phyloP scores from a whole-genome alignment of 2,329 filamentous ascomycete species.

The Exophiala oligosperma region DNA sequence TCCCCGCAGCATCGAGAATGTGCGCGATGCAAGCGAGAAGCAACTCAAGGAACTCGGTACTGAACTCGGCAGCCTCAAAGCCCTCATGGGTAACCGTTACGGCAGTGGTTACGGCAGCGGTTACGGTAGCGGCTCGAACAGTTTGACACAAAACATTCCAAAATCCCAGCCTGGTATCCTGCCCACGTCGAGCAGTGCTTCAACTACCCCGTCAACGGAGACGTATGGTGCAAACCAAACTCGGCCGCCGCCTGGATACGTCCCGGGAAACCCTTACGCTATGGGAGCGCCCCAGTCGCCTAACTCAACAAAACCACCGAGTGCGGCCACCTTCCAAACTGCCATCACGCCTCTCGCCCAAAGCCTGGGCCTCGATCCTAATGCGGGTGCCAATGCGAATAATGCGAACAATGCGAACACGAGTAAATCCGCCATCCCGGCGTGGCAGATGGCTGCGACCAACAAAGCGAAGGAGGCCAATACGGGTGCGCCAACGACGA shows the following conservation, averaged over 20 bases:
- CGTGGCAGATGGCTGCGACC: conserved; percentile 75
- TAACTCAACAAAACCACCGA: conserved; percentile 12
- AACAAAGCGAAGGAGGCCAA: conserved; percentile 37
- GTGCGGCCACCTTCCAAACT: conserved; percentile 13
- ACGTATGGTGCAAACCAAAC: conserved; percentile 12
- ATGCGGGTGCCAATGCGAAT: neutral
- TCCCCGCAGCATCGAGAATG: conserved; percentile 82
- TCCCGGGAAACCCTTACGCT: conserved; percentile 11
- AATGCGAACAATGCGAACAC: conserved; percentile 49
- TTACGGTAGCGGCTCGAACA: conserved; percentile 35
- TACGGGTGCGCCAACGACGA: conserved; percentile 7
- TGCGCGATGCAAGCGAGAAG: conserved; percentile 79
- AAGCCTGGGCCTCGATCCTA: neutral
- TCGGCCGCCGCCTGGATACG: conserved; percentile 18
- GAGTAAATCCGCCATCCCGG: conserved; percentile 60
- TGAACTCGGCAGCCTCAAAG: conserved; percentile 91
- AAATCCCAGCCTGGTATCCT: conserved; percentile 35
- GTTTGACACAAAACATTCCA: conserved; percentile 28
- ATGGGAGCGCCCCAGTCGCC: neutral
- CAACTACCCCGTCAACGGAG: conserved; percentile 11
- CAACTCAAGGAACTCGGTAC: conserved; percentile 80
- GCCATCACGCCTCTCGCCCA: neutral
- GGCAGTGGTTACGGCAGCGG: no score
- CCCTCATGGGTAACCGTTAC: conserved; percentile 66
- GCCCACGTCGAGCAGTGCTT: conserved; percentile 28